Evolutionary conservation across 2,329 filamentous ascomycete genomes (phyloP).

Genomic region (Raffaelea albimanens): DNA sequence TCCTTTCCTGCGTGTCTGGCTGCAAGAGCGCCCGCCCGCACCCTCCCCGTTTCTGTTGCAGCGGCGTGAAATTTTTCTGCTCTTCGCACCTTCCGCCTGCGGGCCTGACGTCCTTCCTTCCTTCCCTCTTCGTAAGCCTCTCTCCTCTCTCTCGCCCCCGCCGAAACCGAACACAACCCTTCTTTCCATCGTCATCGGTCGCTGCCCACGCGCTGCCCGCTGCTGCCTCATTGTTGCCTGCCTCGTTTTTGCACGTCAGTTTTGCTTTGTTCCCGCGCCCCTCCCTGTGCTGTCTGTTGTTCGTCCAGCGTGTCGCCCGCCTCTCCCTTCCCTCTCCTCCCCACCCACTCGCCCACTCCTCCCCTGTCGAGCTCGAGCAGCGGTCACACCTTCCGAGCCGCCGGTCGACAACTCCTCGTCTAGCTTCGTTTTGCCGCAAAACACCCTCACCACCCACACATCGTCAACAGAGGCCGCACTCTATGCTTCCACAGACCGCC

Average conservation of each 20-base stretch:
- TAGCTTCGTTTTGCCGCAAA: conserved; percentile 9
- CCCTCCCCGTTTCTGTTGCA: too few relatives aligned
- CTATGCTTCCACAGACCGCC: background rate
- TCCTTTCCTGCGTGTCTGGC: too few relatives aligned
- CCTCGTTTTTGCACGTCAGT: background rate
- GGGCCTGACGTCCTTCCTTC: background rate
- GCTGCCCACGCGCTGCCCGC: too few relatives aligned
- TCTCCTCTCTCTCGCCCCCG: background rate
- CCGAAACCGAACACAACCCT: background rate
- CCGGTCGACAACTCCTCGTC: background rate
- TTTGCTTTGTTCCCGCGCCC: background rate
- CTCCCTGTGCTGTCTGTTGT: too few relatives aligned
- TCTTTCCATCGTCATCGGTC: background rate
- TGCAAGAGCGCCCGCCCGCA: too few relatives aligned
- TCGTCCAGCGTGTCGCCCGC: too few relatives aligned
- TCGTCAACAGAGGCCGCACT: too few relatives aligned
- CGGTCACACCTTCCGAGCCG: conserved; percentile 2
- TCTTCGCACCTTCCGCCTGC: too few relatives aligned
- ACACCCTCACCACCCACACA: conserved; percentile 3
- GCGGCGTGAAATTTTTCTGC: too few relatives aligned
- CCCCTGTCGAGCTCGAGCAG: background rate
- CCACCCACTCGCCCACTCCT: background rate
- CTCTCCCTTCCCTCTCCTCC: background rate
- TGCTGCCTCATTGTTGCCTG: too few relatives aligned
- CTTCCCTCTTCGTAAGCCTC: background rate